Conservation (phyloP, 257 asterid species). For the Verbena officinalis region DNA sequence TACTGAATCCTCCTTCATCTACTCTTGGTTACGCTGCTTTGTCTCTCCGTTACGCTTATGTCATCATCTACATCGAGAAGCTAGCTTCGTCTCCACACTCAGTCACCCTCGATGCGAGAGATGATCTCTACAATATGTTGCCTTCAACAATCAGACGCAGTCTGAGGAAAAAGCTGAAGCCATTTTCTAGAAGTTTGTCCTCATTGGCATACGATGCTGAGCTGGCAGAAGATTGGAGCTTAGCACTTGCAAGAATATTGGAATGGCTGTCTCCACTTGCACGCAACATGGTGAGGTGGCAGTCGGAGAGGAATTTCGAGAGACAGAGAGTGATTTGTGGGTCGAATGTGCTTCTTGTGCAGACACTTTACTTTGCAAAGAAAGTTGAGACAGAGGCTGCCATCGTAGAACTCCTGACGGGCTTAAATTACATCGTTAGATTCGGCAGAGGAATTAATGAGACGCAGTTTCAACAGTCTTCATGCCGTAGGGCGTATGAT, state of each 20-base stretch:
- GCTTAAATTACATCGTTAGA: conserved; percentile 66
- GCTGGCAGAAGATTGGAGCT: conserved; percentile 66
- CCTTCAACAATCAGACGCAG: conserved; percentile 57
- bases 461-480: conserved; percentile 45
- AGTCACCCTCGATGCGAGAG: conserved; percentile 71
- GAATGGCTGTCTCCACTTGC: conserved; percentile 87
- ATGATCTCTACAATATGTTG: conserved; percentile 77
- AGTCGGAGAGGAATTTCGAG: conserved; percentile 73
- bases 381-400: conserved; percentile 61
- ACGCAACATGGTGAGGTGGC: conserved; percentile 76
- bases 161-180: conserved; percentile 52
- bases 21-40: conserved; percentile 72
- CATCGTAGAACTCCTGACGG: conserved; percentile 60
- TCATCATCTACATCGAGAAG: conserved; percentile 65
- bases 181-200: conserved; percentile 33
- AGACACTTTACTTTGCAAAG: conserved; percentile 80
- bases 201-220: conserved; percentile 49
- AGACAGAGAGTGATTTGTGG: conserved; percentile 56
- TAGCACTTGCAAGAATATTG: conserved; percentile 47
- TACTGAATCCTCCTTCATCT: conserved; percentile 42
- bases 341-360: conserved; percentile 70
- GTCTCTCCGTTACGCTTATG: conserved; percentile 70
- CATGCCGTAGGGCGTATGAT: conserved; percentile 43
- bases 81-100: conserved; percentile 62
- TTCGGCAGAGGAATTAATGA: conserved; percentile 45